These are phyloP conservation scores for Dissophora globulifera DNA, from an alignment of 192 early-diverging fungal species.

Conservation along the genomic window DNA sequence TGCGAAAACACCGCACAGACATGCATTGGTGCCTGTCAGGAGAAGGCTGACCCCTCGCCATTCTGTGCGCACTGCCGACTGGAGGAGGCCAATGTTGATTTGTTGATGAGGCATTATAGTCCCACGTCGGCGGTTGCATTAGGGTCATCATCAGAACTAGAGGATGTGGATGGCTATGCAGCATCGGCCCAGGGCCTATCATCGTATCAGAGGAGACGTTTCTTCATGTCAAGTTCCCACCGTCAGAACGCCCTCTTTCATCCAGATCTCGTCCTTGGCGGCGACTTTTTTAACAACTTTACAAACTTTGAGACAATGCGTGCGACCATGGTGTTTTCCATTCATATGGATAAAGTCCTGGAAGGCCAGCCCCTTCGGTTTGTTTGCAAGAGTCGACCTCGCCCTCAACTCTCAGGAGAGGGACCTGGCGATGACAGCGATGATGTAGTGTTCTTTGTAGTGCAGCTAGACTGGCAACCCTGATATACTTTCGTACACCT, in stretches of 20 bases:
- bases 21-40: too few relatives aligned
- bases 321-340: conserved; percentile 46
- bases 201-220: conserved; percentile 27
- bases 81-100: conserved; percentile 23
- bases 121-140: background rate
- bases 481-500: too few relatives aligned
- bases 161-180: too few relatives aligned
- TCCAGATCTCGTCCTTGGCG: conserved; percentile 33
- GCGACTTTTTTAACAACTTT: conserved; percentile 58
- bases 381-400: conserved; percentile 31
- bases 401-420: background rate
- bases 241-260: conserved; percentile 24
- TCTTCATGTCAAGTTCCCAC: conserved; percentile 17
- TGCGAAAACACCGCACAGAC: too few relatives aligned
- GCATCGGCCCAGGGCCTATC: too few relatives aligned
- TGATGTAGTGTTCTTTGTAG: conserved; percentile 22
- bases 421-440: background rate
- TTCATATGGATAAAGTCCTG: conserved; percentile 36
- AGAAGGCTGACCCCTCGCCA: conserved; percentile 19
- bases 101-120: background rate
- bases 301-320: conserved; percentile 45
- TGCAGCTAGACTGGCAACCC: conserved; percentile 22
- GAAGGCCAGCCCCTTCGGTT: conserved; percentile 48
- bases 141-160: background rate
- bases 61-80: conserved; percentile 22